Evolutionary conservation across 202 grass and related monocot genomes (phyloP).

Genomic region (Bolboschoenoplectus hybrid): DNA sequence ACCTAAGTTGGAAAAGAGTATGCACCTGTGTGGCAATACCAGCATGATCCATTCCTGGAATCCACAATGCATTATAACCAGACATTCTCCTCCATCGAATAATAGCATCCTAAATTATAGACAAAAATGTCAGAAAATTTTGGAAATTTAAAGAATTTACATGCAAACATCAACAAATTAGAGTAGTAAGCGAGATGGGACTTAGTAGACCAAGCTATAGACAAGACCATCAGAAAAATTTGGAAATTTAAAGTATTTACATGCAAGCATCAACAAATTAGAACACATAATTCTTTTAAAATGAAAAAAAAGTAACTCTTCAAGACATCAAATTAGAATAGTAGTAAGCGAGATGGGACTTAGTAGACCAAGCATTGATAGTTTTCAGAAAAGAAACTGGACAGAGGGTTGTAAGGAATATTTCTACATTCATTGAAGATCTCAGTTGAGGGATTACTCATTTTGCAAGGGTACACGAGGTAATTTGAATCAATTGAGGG

Average conservation of each 20-base stretch:
- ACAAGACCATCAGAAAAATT: not conserved
- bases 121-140: not conserved
- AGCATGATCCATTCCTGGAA: constrained; percentile 79
- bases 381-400: not conserved
- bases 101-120: constrained; percentile 48
- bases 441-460: not conserved
- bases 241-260: not conserved
- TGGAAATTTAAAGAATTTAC: not conserved
- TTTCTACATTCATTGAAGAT: not conserved
- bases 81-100: constrained; percentile 59
- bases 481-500: not conserved
- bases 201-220: constrained; percentile 21
- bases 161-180: not conserved
- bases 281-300: not conserved
- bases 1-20: not conserved
- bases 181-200: not conserved
- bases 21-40: constrained; percentile 71
- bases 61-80: constrained; percentile 60
- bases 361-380: not conserved
- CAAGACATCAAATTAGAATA: constrained; percentile 29
- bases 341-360: not conserved
- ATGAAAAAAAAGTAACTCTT: constrained; percentile 14
- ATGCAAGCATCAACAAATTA: not conserved
- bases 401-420: not conserved
- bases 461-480: not conserved